phyloP scores from a whole-genome alignment of 495 filamentous ascomycete genomes.

The Trichoderma gamsii region DNA sequence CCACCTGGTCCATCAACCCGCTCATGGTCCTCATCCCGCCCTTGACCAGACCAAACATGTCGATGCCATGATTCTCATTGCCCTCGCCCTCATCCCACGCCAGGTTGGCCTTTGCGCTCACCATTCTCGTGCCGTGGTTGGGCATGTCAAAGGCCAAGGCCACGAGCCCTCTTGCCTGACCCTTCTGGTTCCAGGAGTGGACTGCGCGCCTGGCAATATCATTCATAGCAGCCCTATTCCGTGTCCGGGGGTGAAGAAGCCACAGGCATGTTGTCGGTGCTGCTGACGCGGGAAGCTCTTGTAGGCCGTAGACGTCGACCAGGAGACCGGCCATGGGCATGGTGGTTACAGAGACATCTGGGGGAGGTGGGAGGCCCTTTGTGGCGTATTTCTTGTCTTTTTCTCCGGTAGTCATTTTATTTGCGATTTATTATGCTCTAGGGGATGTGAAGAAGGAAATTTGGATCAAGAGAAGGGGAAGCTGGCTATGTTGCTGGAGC shows the following conservation, averaged over 20 bases:
- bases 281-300: conserved; percentile 52
- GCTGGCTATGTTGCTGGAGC: too few relatives aligned
- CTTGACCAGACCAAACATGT: conserved; percentile 65
- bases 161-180: conserved; percentile 51
- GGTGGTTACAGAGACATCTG: conserved; percentile 52
- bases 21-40: conserved; percentile 59
- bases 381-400: conserved; percentile 6
- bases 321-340: conserved; percentile 70
- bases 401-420: not conserved
- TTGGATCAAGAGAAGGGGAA: too few relatives aligned
- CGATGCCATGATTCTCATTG: conserved; percentile 76
- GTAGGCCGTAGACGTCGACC: conserved; percentile 70
- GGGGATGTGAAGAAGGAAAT: too few relatives aligned
- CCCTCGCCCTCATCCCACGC: conserved; percentile 71
- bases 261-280: conserved; percentile 63
- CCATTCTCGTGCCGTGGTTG: conserved; percentile 74
- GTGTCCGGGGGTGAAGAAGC: conserved; percentile 76
- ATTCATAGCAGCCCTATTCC: conserved; percentile 64
- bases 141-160: conserved; percentile 81
- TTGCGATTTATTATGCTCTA: too few relatives aligned
- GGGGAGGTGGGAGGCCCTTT: conserved; percentile 24
- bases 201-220: conserved; percentile 35
- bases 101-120: conserved; percentile 55
- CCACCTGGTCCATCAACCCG: conserved; percentile 63
- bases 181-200: conserved; percentile 28